These are phyloP conservation scores for Paramecium pentaurelia DNA, from an alignment of 73 alveolate genomes.

Conservation along the genomic window DNA sequence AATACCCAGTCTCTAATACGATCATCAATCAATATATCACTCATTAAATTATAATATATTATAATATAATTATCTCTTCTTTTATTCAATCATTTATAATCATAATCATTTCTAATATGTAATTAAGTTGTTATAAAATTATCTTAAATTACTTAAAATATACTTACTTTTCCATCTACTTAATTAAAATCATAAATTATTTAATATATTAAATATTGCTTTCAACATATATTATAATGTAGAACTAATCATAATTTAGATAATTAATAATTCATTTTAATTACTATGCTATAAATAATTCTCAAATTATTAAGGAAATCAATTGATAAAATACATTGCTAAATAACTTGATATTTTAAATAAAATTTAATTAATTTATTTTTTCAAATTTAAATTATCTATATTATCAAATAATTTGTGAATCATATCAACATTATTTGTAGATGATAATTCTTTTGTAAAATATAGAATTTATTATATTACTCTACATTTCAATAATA, in stretches of 20 bases:
- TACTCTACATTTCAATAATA: not conserved
- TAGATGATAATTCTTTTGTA: not conserved
- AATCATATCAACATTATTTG: not conserved
- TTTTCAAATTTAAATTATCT: not conserved
- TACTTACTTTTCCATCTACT: not conserved
- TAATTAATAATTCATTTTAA: no score
- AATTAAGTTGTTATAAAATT: no score
- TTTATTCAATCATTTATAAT: not conserved
- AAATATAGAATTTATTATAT: not conserved
- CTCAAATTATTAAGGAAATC: not conserved
- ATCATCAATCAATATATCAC: conserved; percentile 51
- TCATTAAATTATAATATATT: conserved; percentile 3
- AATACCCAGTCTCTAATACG: conserved; percentile 62
- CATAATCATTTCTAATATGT: no score
- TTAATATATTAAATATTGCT: no score
- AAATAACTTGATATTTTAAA: not conserved
- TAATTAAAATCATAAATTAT: no score
- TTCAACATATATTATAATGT: no score
- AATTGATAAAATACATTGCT: not conserved
- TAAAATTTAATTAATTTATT: not conserved
- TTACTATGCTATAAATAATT: not conserved
- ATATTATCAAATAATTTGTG: not conserved
- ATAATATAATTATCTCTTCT: not conserved
- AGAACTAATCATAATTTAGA: not conserved
- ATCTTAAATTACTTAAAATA: not conserved